Evolutionary conservation across 2,329 filamentous ascomycete species (phyloP), one percentile per base, ranked within the genome.

Genomic region (Ophiostoma tasmaniense): DNA sequence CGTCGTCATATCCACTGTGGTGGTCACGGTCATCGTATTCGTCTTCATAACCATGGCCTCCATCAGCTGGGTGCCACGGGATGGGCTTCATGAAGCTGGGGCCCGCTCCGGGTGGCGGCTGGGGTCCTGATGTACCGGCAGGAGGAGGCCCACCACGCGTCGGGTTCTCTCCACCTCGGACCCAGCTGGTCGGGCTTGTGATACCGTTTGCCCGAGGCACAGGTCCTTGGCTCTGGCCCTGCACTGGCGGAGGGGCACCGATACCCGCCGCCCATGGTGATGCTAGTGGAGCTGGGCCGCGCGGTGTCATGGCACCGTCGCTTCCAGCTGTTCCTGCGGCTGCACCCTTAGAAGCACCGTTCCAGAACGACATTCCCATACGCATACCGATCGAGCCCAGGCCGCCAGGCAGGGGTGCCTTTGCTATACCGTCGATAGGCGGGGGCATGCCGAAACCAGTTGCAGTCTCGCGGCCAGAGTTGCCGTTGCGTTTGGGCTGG

Each of bases 111-210:
- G 35, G 35, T 11, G 35, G 22, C 20, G 64, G 35, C 4, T 20
- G 35, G 1, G 64, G n/a, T 3, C 64, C 64, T 13, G 37, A 11
- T 45, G 33, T 20, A 3, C 35, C n/a, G 17, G 37, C 20, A 3
- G 35, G 64, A 13, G 64, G 64, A 17, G 35, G 35, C 1, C 35
- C 64, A 5, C 20, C 5, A 0, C 64, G 35, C 11, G 35, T 17
- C 7, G 37, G 35, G 3, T 14, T 25, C 0, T 65, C 33, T 22
- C 64, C 64, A 25, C 64, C 64, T 11, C 64, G 64, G 10, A 65
- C 64, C 64, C 64, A 65, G 64, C 64, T 65, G 7, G 64, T 65
- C 7, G 64, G 64, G 64, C 64, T 65, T 3, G 64, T 65, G 35
- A 65, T 65, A 13, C 64, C 64, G 35, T 37, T 37, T 4, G 35